Evolutionary conservation across 148 eudicot genomes (phyloP).

Genomic region (Rhododendron ferrugineum): DNA sequence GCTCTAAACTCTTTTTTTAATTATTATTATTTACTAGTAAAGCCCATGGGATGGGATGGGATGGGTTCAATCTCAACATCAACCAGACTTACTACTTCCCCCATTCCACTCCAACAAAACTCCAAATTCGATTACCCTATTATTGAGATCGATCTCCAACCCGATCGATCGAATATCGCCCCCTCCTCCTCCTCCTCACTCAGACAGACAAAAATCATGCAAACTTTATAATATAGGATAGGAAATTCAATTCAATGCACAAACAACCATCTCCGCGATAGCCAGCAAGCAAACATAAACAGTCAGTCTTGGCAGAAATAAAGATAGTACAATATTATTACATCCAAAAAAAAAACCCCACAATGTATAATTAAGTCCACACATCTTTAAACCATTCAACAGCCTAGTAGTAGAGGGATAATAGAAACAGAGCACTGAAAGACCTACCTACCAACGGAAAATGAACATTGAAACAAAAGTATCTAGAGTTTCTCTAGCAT

Average conservation of each 20-base stretch:
- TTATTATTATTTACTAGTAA: too few species aligned
- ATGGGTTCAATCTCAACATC: neutral
- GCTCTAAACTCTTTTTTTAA: neutral
- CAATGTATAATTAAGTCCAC: neutral
- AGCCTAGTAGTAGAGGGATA: neutral
- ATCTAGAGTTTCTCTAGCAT: neutral
- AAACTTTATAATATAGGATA: neutral
- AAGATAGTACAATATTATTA: neutral
- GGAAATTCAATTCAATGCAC: neutral
- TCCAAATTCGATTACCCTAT: neutral
- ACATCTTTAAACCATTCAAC: constrained; percentile 3
- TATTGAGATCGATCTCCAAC: neutral
- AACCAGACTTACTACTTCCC: neutral
- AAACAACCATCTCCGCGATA: neutral
- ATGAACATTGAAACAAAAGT: neutral
- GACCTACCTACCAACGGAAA: neutral
- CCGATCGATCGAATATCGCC: neutral
- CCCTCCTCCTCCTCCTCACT: neutral
- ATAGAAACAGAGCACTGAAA: neutral
- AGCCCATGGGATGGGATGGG: neutral
- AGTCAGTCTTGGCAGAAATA: neutral
- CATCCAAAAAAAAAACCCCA: neutral
- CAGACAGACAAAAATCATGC: neutral
- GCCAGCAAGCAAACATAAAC: neutral
- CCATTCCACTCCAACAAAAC: neutral